phyloP scores from a whole-genome alignment of 1,284 basidiomycete genomes.

The Puccinia polysora region DNA sequence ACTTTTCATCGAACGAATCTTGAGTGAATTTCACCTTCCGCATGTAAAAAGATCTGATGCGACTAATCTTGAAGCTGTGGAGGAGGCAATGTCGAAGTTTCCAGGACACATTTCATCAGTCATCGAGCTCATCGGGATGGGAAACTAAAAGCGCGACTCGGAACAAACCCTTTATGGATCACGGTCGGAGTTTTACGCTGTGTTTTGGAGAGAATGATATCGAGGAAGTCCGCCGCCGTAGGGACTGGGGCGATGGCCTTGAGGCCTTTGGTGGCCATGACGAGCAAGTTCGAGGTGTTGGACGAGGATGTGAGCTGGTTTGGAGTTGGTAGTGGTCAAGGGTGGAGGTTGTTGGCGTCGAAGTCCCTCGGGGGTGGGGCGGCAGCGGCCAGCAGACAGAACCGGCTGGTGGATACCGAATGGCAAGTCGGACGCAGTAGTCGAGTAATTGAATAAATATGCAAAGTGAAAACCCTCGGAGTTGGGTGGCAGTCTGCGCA shows the following conservation, averaged over 20 bases:
- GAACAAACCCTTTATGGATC: constrained; percentile 51
- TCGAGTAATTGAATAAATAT: no score
- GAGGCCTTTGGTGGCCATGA: constrained; percentile 54
- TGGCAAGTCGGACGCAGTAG: no score
- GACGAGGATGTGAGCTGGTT: no score
- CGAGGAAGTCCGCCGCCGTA: constrained; percentile 87
- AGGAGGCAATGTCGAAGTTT: constrained; percentile 22
- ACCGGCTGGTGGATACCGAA: no score
- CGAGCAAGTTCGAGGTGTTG: not conserved
- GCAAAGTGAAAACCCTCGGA: no score
- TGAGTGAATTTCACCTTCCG: constrained; percentile 99
- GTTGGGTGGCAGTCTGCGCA: no score
- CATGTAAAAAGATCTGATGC: constrained; percentile 89
- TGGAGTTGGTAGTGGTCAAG: no score
- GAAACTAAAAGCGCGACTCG: not conserved
- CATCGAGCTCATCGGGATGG: no score
- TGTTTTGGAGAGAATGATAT: constrained; percentile 88
- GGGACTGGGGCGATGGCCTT: constrained; percentile 97
- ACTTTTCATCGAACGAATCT: constrained; percentile 93
- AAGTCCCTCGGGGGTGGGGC: no score
- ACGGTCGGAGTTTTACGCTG: constrained; percentile 96
- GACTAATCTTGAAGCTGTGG: constrained; percentile 95
- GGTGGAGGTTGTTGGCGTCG: no score
- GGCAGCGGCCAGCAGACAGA: no score
- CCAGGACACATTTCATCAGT: no score